Evolutionary conservation across 352 stramenopile genomes (phyloP), one percentile per base, ranked within the genome.

Genomic region (Globisporangium carolinianum): DNA sequence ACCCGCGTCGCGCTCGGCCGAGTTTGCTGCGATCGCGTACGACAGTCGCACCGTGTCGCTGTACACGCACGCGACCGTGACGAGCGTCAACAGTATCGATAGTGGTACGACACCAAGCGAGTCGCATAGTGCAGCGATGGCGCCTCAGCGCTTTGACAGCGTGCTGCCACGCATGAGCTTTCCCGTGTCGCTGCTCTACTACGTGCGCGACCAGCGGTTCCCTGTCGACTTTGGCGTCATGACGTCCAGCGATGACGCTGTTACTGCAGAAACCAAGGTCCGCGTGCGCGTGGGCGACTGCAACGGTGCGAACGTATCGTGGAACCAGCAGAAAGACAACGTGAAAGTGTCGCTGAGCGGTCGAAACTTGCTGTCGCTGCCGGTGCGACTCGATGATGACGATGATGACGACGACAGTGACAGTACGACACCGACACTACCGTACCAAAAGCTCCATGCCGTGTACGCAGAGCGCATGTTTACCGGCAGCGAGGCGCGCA

Each of bases 381-480:
- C 84, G 0, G 62, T 91, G 11, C 77, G 82, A n/a, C 57, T 68
- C 5, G 41, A 69, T 18, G 53, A 52, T 18, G 53, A 52, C 11
- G 67, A 78, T 41, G 66, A 65, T 36, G 53, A 65, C 14, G n/a
- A 17, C 8, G 47, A 32, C 24, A 32, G 24, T 32, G 24, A 32
- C 3, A 32, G 24, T 32, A 32, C 24, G 24, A 3, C 24, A 3
- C 24, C 24, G 3, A 32, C 24, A 12, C 12, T 56, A 17, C 53
- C 46, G 51, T 43, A 45, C n/a, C 47, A 64, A 38, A 73, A 76
- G 58, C 57, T 89, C 11, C 60, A 74, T 15, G 82, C 76, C 0
- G 79, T 94, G 15, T 94, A 91, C 52, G 61, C 71, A 12, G 79
- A 91, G 54, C 75, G 78, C 5, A 50, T 92, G 11, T 89, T 86